Percentiles rank a stretch among this genome's conserved stretches.
These are phyloP conservation scores for Tolypocladium ophioglossoides DNA, from an alignment of 2,329 filamentous ascomycete species.

Conservation along the genomic window DNA sequence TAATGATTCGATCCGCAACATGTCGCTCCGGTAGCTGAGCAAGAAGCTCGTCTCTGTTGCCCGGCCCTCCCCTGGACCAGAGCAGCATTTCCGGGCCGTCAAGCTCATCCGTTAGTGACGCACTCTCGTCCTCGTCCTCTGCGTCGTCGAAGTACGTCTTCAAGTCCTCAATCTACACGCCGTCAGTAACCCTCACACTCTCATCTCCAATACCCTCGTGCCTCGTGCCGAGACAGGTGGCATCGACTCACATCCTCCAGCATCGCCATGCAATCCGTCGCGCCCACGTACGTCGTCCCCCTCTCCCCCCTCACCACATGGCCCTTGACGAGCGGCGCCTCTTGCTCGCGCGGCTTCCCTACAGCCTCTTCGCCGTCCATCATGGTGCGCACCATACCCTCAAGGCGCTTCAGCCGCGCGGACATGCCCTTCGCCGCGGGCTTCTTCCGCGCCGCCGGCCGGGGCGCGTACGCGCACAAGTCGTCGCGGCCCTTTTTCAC, in stretches of 20 bases:
- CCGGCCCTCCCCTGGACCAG: slow-evolving; percentile 24
- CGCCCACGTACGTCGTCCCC: slow-evolving; percentile 43
- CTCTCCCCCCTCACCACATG: slow-evolving; percentile 32
- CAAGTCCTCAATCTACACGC: slow-evolving; percentile 43
- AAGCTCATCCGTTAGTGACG: slow-evolving; percentile 20
- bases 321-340: slow-evolving; percentile 18
- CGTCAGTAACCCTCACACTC: slow-evolving; percentile 2
- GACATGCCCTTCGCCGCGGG: slow-evolving; percentile 40
- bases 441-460: slow-evolving; percentile 26
- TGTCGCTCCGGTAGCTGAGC: slow-evolving; percentile 33
- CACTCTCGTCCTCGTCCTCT: slow-evolving; percentile 23
- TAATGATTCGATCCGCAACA: slow-evolving; percentile 38
- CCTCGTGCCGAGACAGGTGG: not conserved
- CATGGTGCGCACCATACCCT: slow-evolving; percentile 47
- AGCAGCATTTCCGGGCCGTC: slow-evolving; percentile 33
- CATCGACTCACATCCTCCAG: slow-evolving; percentile 41
- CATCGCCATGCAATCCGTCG: slow-evolving; percentile 51
- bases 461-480: slow-evolving; percentile 38
- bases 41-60: slow-evolving; percentile 35
- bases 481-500: slow-evolving; percentile 35
- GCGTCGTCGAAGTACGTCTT: slow-evolving; percentile 46
- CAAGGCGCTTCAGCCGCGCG: slow-evolving; percentile 41
- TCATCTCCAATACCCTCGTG: not conserved
- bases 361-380: slow-evolving; percentile 27
- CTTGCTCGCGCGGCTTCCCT: not conserved